Evolutionary conservation across 306 rosid genomes (phyloP), one percentile per base, ranked within the genome.

Genomic region (Malus sieversii): DNA sequence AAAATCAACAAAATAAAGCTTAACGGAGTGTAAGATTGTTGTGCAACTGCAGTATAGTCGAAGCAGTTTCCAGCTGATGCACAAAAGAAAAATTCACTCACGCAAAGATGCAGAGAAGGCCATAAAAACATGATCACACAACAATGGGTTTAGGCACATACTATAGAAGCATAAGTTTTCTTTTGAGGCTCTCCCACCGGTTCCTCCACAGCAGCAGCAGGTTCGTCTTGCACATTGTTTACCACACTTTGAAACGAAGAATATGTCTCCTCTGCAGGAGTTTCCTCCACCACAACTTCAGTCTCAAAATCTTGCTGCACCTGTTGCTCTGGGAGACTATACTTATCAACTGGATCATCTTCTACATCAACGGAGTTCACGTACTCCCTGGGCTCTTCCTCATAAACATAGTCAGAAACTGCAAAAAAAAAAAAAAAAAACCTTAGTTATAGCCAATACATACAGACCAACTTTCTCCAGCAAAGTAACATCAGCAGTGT

Each of bases 151-250:
- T 22, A 57, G 55, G 74, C 51, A 74, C 97, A 59, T 92, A 96
- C 99, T 72, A 96, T 92, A 55, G 99, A 92, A 79, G 99, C 98
- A 64, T 85, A 96, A 75, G 97, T 90, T 82, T 84, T 92, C 89
- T 86, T 92, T 23, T 86, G 83, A 79, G 91, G 88, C 81, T 92
- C 99, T 79, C 88, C 97, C 29, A 76, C 79, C 3, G 85, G 88
- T 75, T 96, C 99, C 75, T 92, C 99, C 57, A 81, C 77, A 53
- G 63, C 75, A 73, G 80, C 72, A 45, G 74, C 84, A 33, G 87
- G 86, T 42, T 86, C 58, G 78, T 96, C 98, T 53, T 45, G 88
- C 59, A 73, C 70, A 22, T 81, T 71, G 53, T 90, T 84, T 40
- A 72, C 85, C 59, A 72, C 85, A 68, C 12, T 84, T 78, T 83